phyloP scores from a whole-genome alignment of 768 basidiomycete species.

The Lactarius akahatsu region DNA sequence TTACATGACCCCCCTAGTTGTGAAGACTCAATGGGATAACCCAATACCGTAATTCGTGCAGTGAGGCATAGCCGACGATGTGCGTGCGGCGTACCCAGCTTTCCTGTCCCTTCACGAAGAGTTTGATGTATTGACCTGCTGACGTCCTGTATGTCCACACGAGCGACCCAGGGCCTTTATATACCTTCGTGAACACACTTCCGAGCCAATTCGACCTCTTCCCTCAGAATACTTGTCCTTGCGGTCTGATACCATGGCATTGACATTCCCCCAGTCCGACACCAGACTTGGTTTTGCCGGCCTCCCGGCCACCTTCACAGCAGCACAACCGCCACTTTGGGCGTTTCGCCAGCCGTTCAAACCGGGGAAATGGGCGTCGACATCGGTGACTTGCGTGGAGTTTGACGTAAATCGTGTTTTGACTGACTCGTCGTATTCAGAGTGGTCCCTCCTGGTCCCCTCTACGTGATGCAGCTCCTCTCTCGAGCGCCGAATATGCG shows the following conservation, averaged over 20 bases:
- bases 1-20: not conserved
- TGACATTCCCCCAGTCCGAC: not conserved
- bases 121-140: not conserved
- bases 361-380: slow-evolving; percentile 4
- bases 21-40: not conserved
- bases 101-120: not conserved
- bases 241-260: not conserved
- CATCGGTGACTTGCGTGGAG: slow-evolving; percentile 3
- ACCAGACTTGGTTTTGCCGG: not conserved
- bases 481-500: slow-evolving; percentile 6
- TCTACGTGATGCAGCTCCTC: not conserved
- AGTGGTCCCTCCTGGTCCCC: not conserved
- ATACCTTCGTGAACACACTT: not conserved
- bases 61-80: not conserved
- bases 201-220: not conserved
- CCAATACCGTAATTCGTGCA: not conserved
- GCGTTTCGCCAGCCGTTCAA: slow-evolving; percentile 1
- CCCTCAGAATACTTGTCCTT: not conserved
- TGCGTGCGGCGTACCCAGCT: not conserved
- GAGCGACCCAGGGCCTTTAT: not conserved
- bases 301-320: not conserved
- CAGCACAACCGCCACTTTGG: slow-evolving; percentile 6
- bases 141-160: not conserved
- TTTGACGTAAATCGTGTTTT: not conserved
- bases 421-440: slow-evolving; percentile 10